phyloP scores from a whole-genome alignment of 202 grass and related monocot genomes.

The Elaeis oleifera region DNA sequence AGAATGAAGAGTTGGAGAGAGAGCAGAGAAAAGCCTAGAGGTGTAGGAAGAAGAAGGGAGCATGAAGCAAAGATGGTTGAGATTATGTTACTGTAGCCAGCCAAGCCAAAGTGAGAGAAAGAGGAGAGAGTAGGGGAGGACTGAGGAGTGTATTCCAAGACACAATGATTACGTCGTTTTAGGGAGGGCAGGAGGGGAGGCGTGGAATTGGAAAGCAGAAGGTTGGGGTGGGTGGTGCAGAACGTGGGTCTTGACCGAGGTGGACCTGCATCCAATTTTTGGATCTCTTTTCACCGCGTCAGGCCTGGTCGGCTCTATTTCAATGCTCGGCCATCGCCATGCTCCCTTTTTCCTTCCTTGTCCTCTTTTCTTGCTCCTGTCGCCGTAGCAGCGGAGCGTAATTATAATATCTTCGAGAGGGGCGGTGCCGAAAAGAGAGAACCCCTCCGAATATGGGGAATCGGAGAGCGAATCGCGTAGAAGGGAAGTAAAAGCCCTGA shows the following conservation, averaged over 20 bases:
- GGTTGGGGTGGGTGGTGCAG: conserved; percentile 23
- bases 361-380: conserved; percentile 5
- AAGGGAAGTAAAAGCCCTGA: conserved; percentile 1
- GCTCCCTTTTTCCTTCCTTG: neutral
- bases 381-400: conserved; percentile 5
- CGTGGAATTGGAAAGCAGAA: conserved; percentile 17
- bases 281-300: neutral
- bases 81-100: neutral
- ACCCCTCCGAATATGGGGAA: neutral
- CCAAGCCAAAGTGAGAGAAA: neutral
- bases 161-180: conserved; percentile 49
- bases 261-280: conserved; percentile 21
- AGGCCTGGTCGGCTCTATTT: conserved; percentile 13
- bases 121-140: conserved; percentile 11
- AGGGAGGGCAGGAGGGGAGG: conserved; percentile 27
- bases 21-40: conserved; percentile 5
- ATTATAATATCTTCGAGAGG: conserved; percentile 14
- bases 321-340: neutral
- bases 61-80: neutral
- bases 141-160: conserved; percentile 24
- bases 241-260: conserved; percentile 46
- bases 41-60: conserved; percentile 25
- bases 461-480: conserved; percentile 21
- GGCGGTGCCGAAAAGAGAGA: neutral
- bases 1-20: neutral